phyloP scores from a whole-genome alignment of 129 eudicot species.

The Centaurea solstitialis region DNA sequence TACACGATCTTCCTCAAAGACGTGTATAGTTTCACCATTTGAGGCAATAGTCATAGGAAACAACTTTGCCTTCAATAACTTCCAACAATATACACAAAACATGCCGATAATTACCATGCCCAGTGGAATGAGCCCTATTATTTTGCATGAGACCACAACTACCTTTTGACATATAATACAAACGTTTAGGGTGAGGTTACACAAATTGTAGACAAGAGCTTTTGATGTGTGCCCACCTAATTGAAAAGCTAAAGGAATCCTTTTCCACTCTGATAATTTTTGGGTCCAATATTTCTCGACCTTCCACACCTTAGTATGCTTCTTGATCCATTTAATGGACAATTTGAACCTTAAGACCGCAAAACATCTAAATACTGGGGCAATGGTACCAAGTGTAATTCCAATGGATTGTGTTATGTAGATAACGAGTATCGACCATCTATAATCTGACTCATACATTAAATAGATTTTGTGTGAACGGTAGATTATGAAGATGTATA shows the following conservation, averaged over 20 bases:
- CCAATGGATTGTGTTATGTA: conserved; percentile 3
- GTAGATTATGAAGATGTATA: too few relatives aligned
- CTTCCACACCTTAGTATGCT: background rate
- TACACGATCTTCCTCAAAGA: background rate
- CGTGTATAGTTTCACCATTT: background rate
- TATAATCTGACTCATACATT: background rate
- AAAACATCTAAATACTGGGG: conserved; percentile 4
- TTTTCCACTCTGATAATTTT: conserved; percentile 25
- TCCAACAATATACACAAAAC: conserved; percentile 13
- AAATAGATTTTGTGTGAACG: too few relatives aligned
- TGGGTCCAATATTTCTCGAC: conserved; percentile 31
- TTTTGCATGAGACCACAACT: conserved; percentile 21
- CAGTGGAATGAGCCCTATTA: background rate
- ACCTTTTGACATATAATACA: conserved; percentile 7
- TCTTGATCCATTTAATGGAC: background rate
- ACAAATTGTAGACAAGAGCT: background rate
- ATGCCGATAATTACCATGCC: background rate
- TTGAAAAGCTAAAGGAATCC: background rate
- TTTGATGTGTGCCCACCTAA: conserved; percentile 4
- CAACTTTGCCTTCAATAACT: conserved; percentile 10
- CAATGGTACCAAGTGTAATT: conserved; percentile 1
- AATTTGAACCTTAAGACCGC: conserved; percentile 6
- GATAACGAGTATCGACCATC: background rate
- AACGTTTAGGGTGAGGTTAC: background rate
- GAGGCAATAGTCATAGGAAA: background rate